A percentile compares a stretch with the other conserved stretches of the same genome.
These are phyloP conservation scores for Aspergillus awamori DNA, from an alignment of 2,329 filamentous ascomycete genomes.

Conservation along the genomic window DNA sequence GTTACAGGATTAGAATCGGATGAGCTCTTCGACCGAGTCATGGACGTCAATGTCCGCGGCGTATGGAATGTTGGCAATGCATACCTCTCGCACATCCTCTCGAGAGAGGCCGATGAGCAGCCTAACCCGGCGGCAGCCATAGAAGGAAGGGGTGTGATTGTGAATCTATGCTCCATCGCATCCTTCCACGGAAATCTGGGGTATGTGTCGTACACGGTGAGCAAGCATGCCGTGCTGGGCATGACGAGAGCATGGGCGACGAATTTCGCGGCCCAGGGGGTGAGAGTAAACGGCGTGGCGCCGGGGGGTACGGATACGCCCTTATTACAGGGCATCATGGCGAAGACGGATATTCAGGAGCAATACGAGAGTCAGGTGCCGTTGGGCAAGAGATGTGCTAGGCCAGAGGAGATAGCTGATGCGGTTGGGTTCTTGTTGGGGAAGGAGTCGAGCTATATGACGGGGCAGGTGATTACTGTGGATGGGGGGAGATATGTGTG, in stretches of 20 bases:
- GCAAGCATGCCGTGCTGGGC: constrained; percentile 4
- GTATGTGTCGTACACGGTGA: background rate
- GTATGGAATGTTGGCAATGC: background rate
- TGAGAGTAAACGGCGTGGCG: background rate
- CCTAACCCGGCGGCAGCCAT: background rate
- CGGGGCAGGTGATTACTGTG: background rate
- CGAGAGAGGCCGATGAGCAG: no score
- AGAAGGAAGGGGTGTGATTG: background rate
- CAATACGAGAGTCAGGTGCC: background rate
- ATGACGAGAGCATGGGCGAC: background rate
- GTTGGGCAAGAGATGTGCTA: background rate
- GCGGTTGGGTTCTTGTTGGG: constrained; percentile 4
- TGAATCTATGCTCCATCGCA: background rate
- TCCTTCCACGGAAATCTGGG: background rate
- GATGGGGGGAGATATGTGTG: background rate
- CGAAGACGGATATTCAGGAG: background rate
- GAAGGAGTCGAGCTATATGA: background rate
- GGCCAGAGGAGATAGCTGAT: background rate
- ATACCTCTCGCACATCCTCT: background rate
- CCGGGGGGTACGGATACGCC: background rate
- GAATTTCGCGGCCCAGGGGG: background rate
- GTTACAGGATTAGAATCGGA: background rate
- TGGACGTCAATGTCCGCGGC: background rate
- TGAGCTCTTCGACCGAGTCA: background rate
- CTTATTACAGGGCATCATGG: background rate